A percentile compares a stretch with the other conserved stretches of the same genome.
Evolutionary conservation across 352 stramenopile genomes (phyloP).

Genomic region (Pythium biforme): DNA sequence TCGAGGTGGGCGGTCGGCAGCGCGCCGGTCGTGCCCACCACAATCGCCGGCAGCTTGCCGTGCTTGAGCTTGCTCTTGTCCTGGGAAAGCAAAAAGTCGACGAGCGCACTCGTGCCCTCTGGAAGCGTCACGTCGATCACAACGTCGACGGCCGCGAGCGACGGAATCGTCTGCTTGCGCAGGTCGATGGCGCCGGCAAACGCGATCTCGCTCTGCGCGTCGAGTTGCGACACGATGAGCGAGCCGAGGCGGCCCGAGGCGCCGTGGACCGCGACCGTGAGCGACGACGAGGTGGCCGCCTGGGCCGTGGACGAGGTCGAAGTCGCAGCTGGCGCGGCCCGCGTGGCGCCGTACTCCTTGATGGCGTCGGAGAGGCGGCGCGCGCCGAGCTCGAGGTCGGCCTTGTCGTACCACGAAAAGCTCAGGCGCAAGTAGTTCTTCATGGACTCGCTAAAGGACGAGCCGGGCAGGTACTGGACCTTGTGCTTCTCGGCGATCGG

Average conservation of each 20-base stretch:
- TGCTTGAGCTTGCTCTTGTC: slow-evolving; percentile 58
- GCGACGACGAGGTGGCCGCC: slow-evolving; percentile 14
- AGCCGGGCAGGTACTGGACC: slow-evolving; percentile 81
- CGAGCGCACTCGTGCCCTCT: slow-evolving; percentile 64
- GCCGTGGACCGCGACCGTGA: slow-evolving; percentile 72
- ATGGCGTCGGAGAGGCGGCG: slow-evolving; percentile 70
- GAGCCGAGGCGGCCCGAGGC: slow-evolving; percentile 63
- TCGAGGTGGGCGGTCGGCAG: slow-evolving; percentile 58
- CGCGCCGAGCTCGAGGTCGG: slow-evolving; percentile 74
- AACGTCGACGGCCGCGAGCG: slow-evolving; percentile 52
- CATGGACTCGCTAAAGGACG: slow-evolving; percentile 83
- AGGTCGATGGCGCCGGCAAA: slow-evolving; percentile 64
- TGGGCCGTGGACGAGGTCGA: slow-evolving; percentile 29
- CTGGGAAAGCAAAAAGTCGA: slow-evolving; percentile 53
- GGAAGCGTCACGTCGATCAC: slow-evolving; percentile 80
- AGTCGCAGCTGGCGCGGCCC: slow-evolving; percentile 20
- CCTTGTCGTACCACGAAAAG: slow-evolving; percentile 86
- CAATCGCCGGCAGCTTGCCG: slow-evolving; percentile 64
- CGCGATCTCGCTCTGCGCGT: slow-evolving; percentile 42
- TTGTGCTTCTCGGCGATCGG: slow-evolving; percentile 84
- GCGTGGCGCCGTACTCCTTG: slow-evolving; percentile 52
- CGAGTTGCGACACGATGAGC: slow-evolving; percentile 69
- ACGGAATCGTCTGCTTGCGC: slow-evolving; percentile 41
- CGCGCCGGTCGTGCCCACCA: slow-evolving; percentile 73
- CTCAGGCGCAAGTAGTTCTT: slow-evolving; percentile 87